Base-by-base conservation (phyloP, 371 early-diverging fungal genomes). In the Apophysomyces sp. region DNA sequence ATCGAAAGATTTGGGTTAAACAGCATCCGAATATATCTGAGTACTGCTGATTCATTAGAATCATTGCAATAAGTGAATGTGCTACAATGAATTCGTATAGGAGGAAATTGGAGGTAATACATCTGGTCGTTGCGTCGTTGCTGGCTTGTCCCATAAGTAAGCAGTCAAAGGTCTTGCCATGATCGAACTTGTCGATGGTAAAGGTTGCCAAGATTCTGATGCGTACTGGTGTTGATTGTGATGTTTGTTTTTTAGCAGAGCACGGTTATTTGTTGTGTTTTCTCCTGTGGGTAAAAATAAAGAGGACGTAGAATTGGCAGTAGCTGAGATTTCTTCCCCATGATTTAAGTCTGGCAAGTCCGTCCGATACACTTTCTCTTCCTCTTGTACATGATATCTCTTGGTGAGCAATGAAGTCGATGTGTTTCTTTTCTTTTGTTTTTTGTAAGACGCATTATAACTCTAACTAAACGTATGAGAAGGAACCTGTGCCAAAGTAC, bases 111-210 rank as follows among this genome's bases (percentile, higher is more conserved):
- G 56, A 15, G 56, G 56, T 56, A 36, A 34, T 8, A 56, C 37
- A 36, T 37, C 34, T 44, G n/a, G 18, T 21, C 49, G 16, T 44
- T 3, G 21, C 21, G 9, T n/a, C 9, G n/a, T 21, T 4, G n/a
- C 16, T 44, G 49, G 9, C 9, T 41, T 37, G 58, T 67, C 67
- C 37, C 62, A 55, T 32, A 67, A 30, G 51, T 61, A 67, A 2
- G 67, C 67, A 26, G 67, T 67, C 24, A 67, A 36, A 12, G 67
- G 67, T 21, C 51, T 3, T 4, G 59, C 56, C 62, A 67, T 67
- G 52, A 67, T 67, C 11, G 62, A 55, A 55, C 31, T 30, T 2
- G 31, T 31, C 2, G 60, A 32, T 8, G 60, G 52, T 51, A 51
- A n/a, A 27, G 21, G 9, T 9, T 15, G 11, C 36, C 56, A 37